A percentile compares a stretch with the other conserved stretches of the same genome.
These are phyloP conservation scores for Pseudogymnoascus sp. DNA, from an alignment of 2,329 filamentous ascomycete genomes.

Conservation along the genomic window DNA sequence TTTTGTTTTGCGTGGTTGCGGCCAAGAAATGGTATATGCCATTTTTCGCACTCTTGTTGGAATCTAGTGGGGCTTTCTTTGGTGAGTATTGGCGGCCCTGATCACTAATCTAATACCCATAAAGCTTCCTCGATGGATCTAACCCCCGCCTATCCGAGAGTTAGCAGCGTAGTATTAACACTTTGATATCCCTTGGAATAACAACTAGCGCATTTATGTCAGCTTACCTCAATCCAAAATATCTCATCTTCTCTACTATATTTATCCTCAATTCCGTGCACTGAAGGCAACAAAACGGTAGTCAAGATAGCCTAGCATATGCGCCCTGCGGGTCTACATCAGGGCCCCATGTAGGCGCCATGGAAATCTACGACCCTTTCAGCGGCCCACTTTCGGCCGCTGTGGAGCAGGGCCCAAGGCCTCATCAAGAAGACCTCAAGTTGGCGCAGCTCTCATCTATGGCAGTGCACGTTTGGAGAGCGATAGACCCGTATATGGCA, in stretches of 20 bases:
- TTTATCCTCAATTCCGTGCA: background rate
- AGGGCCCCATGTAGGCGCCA: background rate
- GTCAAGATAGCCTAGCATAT: conserved; percentile 2
- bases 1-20: background rate
- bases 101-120: background rate
- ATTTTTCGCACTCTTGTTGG: background rate
- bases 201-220: background rate
- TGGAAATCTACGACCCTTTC: background rate
- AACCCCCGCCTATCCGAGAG: background rate
- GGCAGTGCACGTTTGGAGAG: background rate
- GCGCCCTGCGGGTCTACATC: background rate
- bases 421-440: background rate
- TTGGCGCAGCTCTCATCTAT: background rate
- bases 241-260: background rate
- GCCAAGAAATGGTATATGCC: background rate
- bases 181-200: background rate
- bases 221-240: background rate
- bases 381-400: background rate
- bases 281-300: background rate
- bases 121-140: background rate
- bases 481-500: background rate
- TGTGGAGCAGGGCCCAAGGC: background rate
- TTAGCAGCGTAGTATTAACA: background rate
- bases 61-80: background rate
- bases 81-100: background rate